Evolutionary conservation across 1,139 yeast genomes (phyloP), one percentile per base, ranked within the genome.

Genomic region (Trichomonascaceae sp.): DNA sequence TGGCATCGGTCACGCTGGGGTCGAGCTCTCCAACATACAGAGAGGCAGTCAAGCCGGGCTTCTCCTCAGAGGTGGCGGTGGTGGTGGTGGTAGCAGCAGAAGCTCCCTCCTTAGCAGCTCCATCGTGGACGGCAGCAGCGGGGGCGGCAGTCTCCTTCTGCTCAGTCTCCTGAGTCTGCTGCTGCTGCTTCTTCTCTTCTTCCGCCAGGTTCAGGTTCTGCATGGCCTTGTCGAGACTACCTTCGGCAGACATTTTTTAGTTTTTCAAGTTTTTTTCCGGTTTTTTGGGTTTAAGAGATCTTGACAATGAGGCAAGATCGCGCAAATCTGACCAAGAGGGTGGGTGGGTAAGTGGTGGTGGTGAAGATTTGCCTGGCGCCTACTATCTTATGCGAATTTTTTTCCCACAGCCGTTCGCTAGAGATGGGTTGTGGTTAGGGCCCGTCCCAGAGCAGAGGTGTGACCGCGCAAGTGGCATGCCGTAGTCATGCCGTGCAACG

Each of bases 1-100:
- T 71, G 45, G 98, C 95, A 69, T 89, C 99, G 52, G 87, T 81
- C 51, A 89, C 93, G 37, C 80, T 63, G 48, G 89, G 82, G 64
- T 84, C 93, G 56, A 89, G 77, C 68, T 89, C 98, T 57, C 98
- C 98, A 57, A 89, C 97, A 64, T 92, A 92, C 54, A 92, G 75
- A 36, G 97, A 82, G 49, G 93, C 93, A 44, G 82, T 71, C 40
- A 60, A 60, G 59, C 69, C 65, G 46, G 63, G 56, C 37, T 65
- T 55, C 34, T 60, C 53, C 39, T 60, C 56, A 35, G 46, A 42
- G 32, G 45, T 51, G 39, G 60, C 54, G 32, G 59, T 47, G 11
- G 52, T 50, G 33, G 56, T 53, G 26, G 46, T 54, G 32, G 50
- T 45, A 39, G 57, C 47, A 37, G 64, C 47, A 34, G 64, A 25